Percentiles rank a stretch among this genome's conserved stretches.
Evolutionary conservation across 1,284 basidiomycete genomes (phyloP).

Genomic region (Naganishia albida): DNA sequence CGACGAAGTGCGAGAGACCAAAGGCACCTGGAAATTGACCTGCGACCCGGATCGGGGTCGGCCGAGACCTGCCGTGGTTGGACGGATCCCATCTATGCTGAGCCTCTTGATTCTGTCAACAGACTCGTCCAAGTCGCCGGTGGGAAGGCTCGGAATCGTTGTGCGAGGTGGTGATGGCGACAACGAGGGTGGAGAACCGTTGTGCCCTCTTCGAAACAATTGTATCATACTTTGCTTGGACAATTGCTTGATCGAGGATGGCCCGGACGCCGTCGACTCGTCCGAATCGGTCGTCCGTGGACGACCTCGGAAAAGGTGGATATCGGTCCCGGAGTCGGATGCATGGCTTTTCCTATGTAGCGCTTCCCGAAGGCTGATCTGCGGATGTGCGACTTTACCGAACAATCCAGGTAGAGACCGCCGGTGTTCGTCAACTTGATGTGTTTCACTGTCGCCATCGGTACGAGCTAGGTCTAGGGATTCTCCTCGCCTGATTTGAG

Average conservation of each 20-base stretch:
- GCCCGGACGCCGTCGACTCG: slow-evolving; percentile 5
- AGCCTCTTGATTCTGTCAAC: slow-evolving; percentile 48
- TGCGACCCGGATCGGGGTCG: slow-evolving; percentile 29
- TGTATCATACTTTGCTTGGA: slow-evolving; percentile 43
- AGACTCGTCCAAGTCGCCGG: slow-evolving; percentile 47
- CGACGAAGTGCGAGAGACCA: slow-evolving; percentile 11
- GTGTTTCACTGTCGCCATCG: neutral
- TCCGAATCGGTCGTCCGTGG: neutral
- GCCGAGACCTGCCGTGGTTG: neutral
- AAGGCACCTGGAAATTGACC: slow-evolving; percentile 25
- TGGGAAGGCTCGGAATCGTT: slow-evolving; percentile 47
- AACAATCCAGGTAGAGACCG: neutral
- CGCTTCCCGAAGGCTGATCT: slow-evolving; percentile 8
- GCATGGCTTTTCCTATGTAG: slow-evolving; percentile 20
- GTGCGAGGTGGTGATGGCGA: slow-evolving; percentile 33
- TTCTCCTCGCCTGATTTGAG: neutral
- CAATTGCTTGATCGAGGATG: slow-evolving; percentile 25
- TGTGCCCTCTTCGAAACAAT: slow-evolving; percentile 45
- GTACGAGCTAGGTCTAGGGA: neutral
- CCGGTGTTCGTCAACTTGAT: slow-evolving; percentile 5
- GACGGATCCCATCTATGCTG: slow-evolving; percentile 42
- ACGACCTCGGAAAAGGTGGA: slow-evolving; percentile 7
- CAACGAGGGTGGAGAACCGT: slow-evolving; percentile 43
- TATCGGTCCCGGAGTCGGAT: slow-evolving; percentile 6
- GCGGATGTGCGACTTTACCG: slow-evolving; percentile 9